A percentile compares a stretch with the other conserved stretches of the same genome.
These are phyloP conservation scores for Hypoxylon fragiforme DNA, from an alignment of 495 filamentous ascomycete genomes.

Conservation along the genomic window DNA sequence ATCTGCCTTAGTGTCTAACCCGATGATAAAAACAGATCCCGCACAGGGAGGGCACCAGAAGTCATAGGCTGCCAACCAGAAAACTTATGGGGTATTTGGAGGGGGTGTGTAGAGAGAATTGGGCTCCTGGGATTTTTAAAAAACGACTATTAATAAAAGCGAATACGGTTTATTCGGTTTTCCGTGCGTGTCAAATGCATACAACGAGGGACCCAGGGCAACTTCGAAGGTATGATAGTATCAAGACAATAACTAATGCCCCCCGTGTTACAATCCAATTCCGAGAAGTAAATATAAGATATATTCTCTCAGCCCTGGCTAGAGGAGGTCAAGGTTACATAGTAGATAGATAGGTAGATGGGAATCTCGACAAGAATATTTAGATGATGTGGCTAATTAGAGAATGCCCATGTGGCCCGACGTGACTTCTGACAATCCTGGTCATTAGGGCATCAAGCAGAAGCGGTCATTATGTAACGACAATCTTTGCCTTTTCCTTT, in stretches of 20 bases:
- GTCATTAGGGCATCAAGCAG: slow-evolving; percentile 39
- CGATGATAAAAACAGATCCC: slow-evolving; percentile 25
- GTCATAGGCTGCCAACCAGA: slow-evolving; percentile 19
- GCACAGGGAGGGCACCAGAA: slow-evolving; percentile 23
- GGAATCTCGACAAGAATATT: slow-evolving; percentile 36
- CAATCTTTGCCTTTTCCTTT: slow-evolving; percentile 43
- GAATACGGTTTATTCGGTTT: slow-evolving; percentile 23
- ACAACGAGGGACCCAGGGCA: slow-evolving; percentile 14
- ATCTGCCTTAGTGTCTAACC: slow-evolving; percentile 27
- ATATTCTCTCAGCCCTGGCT: slow-evolving; percentile 22
- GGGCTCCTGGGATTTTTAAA: slow-evolving; percentile 17
- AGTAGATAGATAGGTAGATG: slow-evolving; percentile 27
- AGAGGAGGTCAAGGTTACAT: slow-evolving; percentile 34
- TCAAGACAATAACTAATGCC: slow-evolving; percentile 11
- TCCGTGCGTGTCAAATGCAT: slow-evolving; percentile 18
- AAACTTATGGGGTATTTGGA: slow-evolving; percentile 25
- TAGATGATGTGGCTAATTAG: slow-evolving; percentile 44
- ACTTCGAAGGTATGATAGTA: slow-evolving; percentile 9
- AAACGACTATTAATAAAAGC: slow-evolving; percentile 27
- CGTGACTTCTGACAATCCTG: slow-evolving; percentile 41
- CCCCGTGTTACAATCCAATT: slow-evolving; percentile 14
- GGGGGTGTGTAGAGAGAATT: slow-evolving; percentile 9
- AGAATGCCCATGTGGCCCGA: slow-evolving; percentile 42
- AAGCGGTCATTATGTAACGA: slow-evolving; percentile 42
- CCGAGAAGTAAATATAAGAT: too few relatives aligned